Evolutionary conservation across 345 rosid genomes (phyloP), one percentile per base, ranked within the genome.

Genomic region (Syzygium oleosum): DNA sequence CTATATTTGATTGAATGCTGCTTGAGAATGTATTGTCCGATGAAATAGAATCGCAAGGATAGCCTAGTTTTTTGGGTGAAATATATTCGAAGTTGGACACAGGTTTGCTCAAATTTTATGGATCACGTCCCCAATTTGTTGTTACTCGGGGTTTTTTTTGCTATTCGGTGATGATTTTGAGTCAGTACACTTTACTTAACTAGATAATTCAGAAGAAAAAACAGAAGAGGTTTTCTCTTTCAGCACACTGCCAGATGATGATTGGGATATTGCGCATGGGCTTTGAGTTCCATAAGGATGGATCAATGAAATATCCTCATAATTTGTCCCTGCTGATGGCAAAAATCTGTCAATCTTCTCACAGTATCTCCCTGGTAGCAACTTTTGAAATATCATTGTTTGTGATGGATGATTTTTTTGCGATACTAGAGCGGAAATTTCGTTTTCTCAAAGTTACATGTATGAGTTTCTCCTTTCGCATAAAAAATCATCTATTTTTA

Each of bases 231-330:
- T 61, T 61, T 15, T n/a, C 34, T 61, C 38, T 61, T 38, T 52
- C 46, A 31, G 86, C 61, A 17, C n/a, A 22, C 52, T 54, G 87
- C 68, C 78, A 58, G 19, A 46, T 85, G 38, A 58, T 56, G 87
- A 31, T 58, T 85, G 79, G 78, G 78, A 85, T 34, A 73, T 54
- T 85, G 87, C 78, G 78, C 87, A 58, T 52, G 87, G 87, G 87
- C 87, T 85, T 85, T 85, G 87, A 85, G 52, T 54, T n/a, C 68
- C 68, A 46, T 85, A 9, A 59, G 51, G 77, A 59, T 85, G 87
- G 86, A 21, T 6, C 15, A 8, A 59, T 85, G 87, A 54, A 58
- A 85, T 54, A 23, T 56, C 38, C 52, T 85, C 46, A 34, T 46
- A 34, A 85, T 85, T 58, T 34, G 49, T 85, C 87, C 78, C 87